A percentile compares a stretch with the other conserved stretches of the same genome.
phyloP scores from a whole-genome alignment of 2,329 filamentous ascomycete genomes.

The Cladosporium sp. region DNA sequence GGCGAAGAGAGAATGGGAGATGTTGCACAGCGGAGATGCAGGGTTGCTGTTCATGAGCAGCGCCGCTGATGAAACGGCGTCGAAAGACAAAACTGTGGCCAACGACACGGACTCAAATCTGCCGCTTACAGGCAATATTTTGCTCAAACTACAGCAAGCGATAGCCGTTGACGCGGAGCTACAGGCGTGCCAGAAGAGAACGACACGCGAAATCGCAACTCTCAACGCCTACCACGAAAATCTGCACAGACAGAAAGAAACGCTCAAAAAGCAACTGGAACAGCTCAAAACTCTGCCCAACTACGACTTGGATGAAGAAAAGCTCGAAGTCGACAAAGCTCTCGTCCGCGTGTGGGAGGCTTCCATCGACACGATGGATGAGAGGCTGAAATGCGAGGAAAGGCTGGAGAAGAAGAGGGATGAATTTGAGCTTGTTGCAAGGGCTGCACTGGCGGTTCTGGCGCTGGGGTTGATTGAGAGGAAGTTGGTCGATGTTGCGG shows the following conservation, averaged over 20 bases:
- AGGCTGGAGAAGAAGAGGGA: constrained; percentile 3
- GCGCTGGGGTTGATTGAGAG: constrained; percentile 7
- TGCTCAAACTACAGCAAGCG: neutral
- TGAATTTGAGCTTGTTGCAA: neutral
- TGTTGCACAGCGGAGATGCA: neutral
- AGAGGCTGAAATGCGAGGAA: constrained; percentile 5
- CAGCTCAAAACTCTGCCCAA: neutral
- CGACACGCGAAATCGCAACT: neutral
- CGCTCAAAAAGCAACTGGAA: neutral
- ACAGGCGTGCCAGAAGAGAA: neutral
- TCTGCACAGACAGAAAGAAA: neutral
- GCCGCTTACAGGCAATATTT: neutral
- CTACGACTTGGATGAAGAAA: constrained; percentile 6
- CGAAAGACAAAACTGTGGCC: neutral
- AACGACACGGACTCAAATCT: neutral
- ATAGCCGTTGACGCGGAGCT: constrained; percentile 1
- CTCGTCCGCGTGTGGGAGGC: constrained; percentile 9
- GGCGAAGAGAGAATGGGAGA: neutral
- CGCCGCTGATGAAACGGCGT: neutral
- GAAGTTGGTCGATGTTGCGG: constrained; percentile 3
- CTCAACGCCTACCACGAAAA: neutral
- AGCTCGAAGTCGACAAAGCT: neutral
- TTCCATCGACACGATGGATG: constrained; percentile 9
- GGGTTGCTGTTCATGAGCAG: constrained; percentile 2
- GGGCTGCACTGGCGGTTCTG: neutral